Evolutionary conservation across 768 basidiomycete species (phyloP).

Genomic region (Leccinum sublutescens): DNA sequence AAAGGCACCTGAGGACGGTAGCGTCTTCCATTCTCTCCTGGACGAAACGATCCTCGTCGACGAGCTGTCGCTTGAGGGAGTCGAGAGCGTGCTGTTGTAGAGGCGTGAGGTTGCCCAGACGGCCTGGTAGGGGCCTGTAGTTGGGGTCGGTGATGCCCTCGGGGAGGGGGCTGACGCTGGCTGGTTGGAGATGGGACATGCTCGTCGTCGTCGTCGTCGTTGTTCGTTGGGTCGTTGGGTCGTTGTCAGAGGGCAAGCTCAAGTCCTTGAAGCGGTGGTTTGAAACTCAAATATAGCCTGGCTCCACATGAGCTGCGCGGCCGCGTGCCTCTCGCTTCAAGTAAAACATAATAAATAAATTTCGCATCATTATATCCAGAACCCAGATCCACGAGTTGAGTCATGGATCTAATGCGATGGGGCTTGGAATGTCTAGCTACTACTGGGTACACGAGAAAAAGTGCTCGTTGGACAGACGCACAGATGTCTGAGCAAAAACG

Average conservation of each 20-base stretch:
- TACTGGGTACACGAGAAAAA: slow-evolving; percentile 27
- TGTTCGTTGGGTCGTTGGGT: background rate
- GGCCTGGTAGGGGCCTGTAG: slow-evolving; percentile 68
- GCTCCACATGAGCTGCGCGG: background rate
- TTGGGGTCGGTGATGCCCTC: slow-evolving; percentile 60
- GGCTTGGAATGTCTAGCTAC: slow-evolving; percentile 28
- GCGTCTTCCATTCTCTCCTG: slow-evolving; percentile 70
- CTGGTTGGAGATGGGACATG: slow-evolving; percentile 36
- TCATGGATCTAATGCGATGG: slow-evolving; percentile 33
- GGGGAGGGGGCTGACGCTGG: slow-evolving; percentile 56
- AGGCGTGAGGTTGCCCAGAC: slow-evolving; percentile 73
- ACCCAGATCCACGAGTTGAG: slow-evolving; percentile 36
- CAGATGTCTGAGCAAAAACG: slow-evolving; percentile 21
- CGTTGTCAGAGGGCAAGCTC: background rate
- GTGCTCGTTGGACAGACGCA: slow-evolving; percentile 18
- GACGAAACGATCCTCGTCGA: slow-evolving; percentile 58
- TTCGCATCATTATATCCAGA: slow-evolving; percentile 36
- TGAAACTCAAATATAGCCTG: slow-evolving; percentile 13
- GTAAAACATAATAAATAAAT: background rate
- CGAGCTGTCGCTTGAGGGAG: slow-evolving; percentile 62
- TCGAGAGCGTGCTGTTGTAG: slow-evolving; percentile 64
- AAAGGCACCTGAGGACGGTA: slow-evolving; percentile 57
- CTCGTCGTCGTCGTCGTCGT: slow-evolving; percentile 5
- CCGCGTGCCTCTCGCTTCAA: background rate
- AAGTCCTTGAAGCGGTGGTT: background rate